Conservation (phyloP, 345 rosid species). For the Eucalyptus brandiana region DNA sequence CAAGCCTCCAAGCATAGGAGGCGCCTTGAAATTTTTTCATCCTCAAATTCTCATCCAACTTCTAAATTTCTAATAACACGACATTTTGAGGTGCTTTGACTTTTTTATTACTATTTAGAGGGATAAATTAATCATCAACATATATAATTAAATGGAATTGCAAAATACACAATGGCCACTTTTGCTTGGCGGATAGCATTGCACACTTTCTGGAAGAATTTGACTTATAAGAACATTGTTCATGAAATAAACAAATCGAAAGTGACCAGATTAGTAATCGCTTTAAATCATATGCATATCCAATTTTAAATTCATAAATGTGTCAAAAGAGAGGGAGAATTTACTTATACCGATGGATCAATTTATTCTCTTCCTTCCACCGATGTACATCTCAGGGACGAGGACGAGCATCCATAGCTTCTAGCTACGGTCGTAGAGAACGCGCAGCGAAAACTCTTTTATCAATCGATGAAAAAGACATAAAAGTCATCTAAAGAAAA, state of each 20-base stretch:
- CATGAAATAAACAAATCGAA: too few relatives aligned
- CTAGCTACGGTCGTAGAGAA: too few relatives aligned
- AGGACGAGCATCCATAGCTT: neutral
- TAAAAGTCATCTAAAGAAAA: too few relatives aligned
- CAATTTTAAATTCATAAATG: neutral
- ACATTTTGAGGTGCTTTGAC: neutral
- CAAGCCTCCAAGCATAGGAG: neutral
- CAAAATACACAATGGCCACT: neutral
- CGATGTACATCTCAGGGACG: neutral
- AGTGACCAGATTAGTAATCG: neutral
- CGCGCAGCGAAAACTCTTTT: fast-evolving
- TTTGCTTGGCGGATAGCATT: neutral
- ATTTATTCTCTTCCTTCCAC: neutral
- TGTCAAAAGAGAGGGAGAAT: neutral
- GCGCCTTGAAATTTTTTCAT: neutral
- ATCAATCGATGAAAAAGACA: neutral
- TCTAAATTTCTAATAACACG: neutral
- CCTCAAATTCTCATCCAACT: neutral
- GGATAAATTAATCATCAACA: neutral
- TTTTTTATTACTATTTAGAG: neutral
- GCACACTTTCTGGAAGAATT: neutral
- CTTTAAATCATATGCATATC: too few relatives aligned
- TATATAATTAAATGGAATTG: neutral
- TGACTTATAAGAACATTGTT: neutral
- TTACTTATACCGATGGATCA: neutral